phyloP scores from a whole-genome alignment of 2,329 filamentous ascomycete species.

The Exserohilum rostratum region DNA sequence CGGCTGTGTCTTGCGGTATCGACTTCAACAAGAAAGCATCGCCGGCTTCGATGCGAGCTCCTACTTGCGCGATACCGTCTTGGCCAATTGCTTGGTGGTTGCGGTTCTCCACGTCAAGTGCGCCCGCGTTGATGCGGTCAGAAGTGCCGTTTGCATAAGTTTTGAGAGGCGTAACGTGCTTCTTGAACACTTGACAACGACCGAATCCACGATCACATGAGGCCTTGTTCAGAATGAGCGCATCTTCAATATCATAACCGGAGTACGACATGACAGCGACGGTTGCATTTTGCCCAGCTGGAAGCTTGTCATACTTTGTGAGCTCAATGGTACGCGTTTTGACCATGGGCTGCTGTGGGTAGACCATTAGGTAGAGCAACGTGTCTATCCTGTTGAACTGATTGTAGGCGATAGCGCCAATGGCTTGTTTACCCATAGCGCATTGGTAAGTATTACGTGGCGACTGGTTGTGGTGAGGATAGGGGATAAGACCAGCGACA shows the following conservation, averaged over 20 bases:
- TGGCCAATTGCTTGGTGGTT: constrained; percentile 73
- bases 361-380: constrained; percentile 93
- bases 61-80: constrained; percentile 90
- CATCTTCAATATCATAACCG: constrained; percentile 99
- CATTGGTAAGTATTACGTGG: constrained; percentile 98
- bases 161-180: constrained; percentile 84
- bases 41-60: constrained; percentile 75
- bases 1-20: constrained; percentile 78
- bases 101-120: constrained; percentile 56
- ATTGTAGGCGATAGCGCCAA: constrained; percentile 97
- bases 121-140: constrained; percentile 58
- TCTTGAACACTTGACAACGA: constrained; percentile 96
- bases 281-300: constrained; percentile 94
- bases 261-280: constrained; percentile 99
- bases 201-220: constrained; percentile 95
- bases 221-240: constrained; percentile 93
- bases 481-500: constrained; percentile 94
- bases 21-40: constrained; percentile 93
- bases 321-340: constrained; percentile 96
- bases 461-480: constrained; percentile 98
- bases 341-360: constrained; percentile 96
- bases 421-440: constrained; percentile 99
- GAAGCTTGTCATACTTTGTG: constrained; percentile 95
- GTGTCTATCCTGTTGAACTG: constrained; percentile 98
- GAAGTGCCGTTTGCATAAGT: constrained; percentile 82